Evolutionary conservation across 2,329 filamentous ascomycete species (phyloP).

Genomic region (Chalaropsis thielavioides): DNA sequence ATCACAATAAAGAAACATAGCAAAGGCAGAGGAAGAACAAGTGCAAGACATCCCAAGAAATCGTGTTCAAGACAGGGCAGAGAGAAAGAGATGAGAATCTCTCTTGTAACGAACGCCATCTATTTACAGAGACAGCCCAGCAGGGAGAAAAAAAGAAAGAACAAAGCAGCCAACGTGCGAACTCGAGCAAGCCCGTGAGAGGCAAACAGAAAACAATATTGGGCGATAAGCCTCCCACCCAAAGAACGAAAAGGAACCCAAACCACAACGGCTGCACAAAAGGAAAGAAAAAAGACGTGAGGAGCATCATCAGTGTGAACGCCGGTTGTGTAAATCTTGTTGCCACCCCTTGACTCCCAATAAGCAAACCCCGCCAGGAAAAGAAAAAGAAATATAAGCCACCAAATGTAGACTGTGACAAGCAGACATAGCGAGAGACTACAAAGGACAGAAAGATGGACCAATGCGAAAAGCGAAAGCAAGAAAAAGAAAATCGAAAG

Average conservation of each 20-base stretch:
- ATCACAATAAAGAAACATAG: neutral
- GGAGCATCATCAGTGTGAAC: neutral
- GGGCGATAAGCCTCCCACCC: neutral
- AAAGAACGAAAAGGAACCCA: neutral
- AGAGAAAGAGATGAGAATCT: neutral
- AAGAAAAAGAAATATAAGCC: neutral
- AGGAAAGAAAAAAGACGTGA: neutral
- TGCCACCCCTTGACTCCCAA: slow-evolving; percentile 1
- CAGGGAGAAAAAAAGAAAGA: neutral
- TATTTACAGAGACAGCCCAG: neutral
- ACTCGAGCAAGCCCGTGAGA: neutral
- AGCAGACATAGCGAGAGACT: neutral
- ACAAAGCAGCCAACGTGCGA: neutral
- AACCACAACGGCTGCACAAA: neutral
- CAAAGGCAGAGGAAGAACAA: neutral
- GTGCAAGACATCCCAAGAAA: neutral
- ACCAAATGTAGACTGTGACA: neutral
- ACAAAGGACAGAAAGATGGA: neutral
- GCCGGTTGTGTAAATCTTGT: neutral
- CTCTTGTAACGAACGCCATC: neutral
- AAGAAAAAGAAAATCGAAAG: slow-evolving; percentile 1
- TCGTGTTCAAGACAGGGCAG: neutral
- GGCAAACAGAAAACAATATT: neutral
- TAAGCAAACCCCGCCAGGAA: neutral
- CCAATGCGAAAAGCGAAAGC: neutral